Evolutionary conservation across 2,329 filamentous ascomycete genomes (phyloP).

Genomic region (Talaromyces sp.): DNA sequence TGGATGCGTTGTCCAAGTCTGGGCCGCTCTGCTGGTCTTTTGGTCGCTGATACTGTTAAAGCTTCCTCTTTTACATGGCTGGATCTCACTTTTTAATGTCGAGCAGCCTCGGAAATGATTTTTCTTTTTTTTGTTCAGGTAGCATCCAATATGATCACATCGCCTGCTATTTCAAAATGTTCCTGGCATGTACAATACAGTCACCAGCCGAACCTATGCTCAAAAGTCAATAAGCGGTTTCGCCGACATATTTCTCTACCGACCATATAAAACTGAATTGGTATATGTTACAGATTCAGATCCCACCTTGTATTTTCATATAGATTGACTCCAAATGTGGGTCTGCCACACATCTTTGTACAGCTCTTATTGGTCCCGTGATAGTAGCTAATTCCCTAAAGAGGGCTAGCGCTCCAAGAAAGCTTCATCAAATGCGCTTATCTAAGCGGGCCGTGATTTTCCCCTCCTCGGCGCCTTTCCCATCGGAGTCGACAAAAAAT

Average conservation of each 20-base stretch:
- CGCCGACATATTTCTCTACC: background rate
- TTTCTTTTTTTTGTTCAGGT: background rate
- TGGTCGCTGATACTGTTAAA: background rate
- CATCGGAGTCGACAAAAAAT: background rate
- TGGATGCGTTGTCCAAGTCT: background rate
- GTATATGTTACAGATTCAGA: no score
- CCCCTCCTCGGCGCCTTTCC: slow-evolving; percentile 2
- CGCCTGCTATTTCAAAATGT: background rate
- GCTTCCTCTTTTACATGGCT: background rate
- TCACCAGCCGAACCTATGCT: background rate
- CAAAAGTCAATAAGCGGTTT: background rate
- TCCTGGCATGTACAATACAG: background rate
- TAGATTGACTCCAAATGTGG: background rate
- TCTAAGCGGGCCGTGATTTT: slow-evolving; percentile 10
- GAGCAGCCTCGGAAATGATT: no score
- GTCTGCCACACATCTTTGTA: background rate
- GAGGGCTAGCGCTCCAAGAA: background rate
- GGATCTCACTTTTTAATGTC: background rate
- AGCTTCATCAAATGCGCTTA: slow-evolving; percentile 1
- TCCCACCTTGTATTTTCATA: no score
- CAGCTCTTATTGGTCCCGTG: background rate
- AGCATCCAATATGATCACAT: background rate
- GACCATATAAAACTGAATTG: no score
- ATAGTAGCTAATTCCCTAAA: background rate
- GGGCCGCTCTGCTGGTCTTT: background rate